These are phyloP conservation scores for Solanum hybrid DNA, from an alignment of 305 asterid species.

Conservation along the genomic window DNA sequence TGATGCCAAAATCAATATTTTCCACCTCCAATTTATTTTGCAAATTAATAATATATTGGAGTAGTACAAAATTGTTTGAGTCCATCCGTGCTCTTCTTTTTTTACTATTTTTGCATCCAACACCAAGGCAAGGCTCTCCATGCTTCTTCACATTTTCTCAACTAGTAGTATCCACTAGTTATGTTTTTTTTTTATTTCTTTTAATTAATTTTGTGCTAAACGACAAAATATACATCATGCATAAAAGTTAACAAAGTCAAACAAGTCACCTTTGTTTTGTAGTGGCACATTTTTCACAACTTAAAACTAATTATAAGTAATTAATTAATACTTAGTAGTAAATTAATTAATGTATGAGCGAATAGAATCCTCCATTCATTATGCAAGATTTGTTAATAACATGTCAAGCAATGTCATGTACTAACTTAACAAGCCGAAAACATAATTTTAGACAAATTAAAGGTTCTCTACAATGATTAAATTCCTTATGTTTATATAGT, in stretches of 20 bases:
- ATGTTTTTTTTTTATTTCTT: not conserved
- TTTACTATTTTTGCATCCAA: not conserved
- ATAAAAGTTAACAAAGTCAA: not conserved
- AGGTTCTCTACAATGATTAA: not conserved
- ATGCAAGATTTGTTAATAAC: not conserved
- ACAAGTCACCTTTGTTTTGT: not conserved
- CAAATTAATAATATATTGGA: not conserved
- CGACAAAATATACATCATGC: not conserved
- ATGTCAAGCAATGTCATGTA: not conserved
- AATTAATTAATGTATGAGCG: not conserved
- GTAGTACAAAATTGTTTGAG: not conserved
- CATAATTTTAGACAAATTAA: not conserved
- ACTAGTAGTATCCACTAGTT: not conserved
- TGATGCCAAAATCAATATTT: not conserved
- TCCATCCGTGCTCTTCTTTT: not conserved
- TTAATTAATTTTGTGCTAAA: not conserved
- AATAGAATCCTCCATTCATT: not conserved
- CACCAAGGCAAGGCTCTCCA: not conserved
- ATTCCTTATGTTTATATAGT: not conserved
- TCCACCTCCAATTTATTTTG: not conserved
- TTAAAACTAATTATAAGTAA: not conserved
- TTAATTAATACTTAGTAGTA: not conserved
- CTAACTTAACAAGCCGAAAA: not conserved
- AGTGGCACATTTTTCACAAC: not conserved
- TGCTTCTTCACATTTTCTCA: slow-evolving; percentile 2